phyloP scores from a whole-genome alignment of 257 asterid genomes.

The Salvia rosmarinus region DNA sequence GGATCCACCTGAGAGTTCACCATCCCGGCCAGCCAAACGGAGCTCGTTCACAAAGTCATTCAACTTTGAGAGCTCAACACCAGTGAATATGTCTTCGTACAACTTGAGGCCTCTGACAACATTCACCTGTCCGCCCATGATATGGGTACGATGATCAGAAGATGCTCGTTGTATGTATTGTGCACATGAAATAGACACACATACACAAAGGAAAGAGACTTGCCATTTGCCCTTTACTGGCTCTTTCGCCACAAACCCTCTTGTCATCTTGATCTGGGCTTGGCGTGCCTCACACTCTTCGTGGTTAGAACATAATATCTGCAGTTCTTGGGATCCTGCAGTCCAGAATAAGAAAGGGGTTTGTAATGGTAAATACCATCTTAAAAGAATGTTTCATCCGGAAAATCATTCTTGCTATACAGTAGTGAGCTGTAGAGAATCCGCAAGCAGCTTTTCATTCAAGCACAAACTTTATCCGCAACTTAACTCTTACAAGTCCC shows the following conservation, averaged over 20 bases:
- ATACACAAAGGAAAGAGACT: background rate
- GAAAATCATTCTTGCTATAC: background rate
- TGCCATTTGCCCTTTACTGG: constrained; percentile 88
- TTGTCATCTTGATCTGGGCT: constrained; percentile 73
- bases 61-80: constrained; percentile 78
- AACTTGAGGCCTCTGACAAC: constrained; percentile 93
- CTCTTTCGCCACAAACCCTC: constrained; percentile 87
- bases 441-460: background rate
- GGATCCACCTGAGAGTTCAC: constrained; percentile 97
- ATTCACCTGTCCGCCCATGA: constrained; percentile 60
- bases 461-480: background rate
- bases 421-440: background rate
- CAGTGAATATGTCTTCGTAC: constrained; percentile 76
- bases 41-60: constrained; percentile 78
- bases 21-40: constrained; percentile 88
- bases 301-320: constrained; percentile 69
- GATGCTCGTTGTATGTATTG: background rate
- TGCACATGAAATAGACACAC: background rate
- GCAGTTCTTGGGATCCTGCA: constrained; percentile 84
- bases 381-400: background rate
- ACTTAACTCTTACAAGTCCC: no score
- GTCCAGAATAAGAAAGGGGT: constrained; percentile 12
- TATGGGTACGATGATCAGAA: background rate
- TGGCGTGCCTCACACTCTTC: constrained; percentile 78
- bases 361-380: background rate